Conservation (phyloP, 208 protist species). For the Trypanosoma melophagium region DNA sequence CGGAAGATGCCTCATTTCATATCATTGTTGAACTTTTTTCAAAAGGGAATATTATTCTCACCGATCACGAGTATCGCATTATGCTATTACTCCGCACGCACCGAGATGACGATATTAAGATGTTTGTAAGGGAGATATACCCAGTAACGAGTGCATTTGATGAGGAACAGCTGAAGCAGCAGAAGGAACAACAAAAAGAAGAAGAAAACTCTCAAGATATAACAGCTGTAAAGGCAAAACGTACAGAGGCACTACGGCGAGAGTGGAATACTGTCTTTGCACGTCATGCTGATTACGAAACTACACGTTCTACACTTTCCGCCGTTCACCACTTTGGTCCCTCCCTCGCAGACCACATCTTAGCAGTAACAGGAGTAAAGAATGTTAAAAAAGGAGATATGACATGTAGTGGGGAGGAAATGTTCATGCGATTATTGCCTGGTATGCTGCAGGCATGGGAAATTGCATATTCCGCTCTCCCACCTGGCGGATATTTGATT, state of each 20-base stretch:
- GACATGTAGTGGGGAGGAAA: conserved; percentile 15
- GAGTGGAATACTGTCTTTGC: conserved; percentile 57
- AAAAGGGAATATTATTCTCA: conserved; percentile 97
- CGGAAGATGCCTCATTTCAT: conserved; percentile 75
- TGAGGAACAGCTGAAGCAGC: conserved; percentile 2
- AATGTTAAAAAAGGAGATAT: conserved; percentile 44
- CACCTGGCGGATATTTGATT: conserved; percentile 67
- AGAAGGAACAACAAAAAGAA: background rate
- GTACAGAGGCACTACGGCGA: conserved; percentile 26
- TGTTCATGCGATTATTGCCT: conserved; percentile 48
- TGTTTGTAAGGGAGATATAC: conserved; percentile 77
- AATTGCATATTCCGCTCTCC: conserved; percentile 43
- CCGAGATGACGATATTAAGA: conserved; percentile 71
- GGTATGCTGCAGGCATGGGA: conserved; percentile 60
- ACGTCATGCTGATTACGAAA: conserved; percentile 47
- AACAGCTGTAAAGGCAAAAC: conserved; percentile 19
- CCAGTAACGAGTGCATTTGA: conserved; percentile 46
- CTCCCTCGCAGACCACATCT: conserved; percentile 72
- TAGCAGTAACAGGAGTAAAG: conserved; percentile 38
- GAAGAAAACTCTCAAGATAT: conserved; percentile 18
- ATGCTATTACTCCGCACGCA: conserved; percentile 92
- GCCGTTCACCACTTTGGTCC: conserved; percentile 72
- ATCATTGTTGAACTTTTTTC: conserved; percentile 90
- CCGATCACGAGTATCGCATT: conserved; percentile 93
- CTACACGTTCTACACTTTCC: conserved; percentile 45